Conservation (phyloP, 495 filamentous ascomycete genomes). For the Friedmanniomyces simplex region DNA sequence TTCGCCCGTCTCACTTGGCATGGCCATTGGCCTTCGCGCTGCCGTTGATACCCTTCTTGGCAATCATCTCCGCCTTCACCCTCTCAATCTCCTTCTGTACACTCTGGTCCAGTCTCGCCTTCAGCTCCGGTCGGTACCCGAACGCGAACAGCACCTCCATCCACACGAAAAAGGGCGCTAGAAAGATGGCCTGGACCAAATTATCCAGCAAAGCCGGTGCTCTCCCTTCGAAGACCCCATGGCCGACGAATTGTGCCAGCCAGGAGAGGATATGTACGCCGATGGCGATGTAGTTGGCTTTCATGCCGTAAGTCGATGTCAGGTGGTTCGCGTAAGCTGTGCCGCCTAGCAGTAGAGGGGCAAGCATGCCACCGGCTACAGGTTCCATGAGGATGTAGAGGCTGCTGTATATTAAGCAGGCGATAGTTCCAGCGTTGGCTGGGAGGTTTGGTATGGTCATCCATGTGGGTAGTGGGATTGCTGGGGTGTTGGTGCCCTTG, state of each 20-base stretch:
- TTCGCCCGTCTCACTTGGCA: neutral
- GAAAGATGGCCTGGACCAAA: conserved; percentile 74
- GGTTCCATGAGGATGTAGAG: conserved; percentile 92
- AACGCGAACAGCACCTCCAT: conserved; percentile 86
- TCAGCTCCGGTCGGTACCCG: conserved; percentile 81
- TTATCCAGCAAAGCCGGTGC: conserved; percentile 88
- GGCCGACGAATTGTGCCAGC: conserved; percentile 83
- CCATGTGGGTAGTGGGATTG: conserved; percentile 57
- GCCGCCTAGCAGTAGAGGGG: conserved; percentile 59
- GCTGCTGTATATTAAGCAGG: conserved; percentile 56
- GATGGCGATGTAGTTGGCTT: conserved; percentile 60
- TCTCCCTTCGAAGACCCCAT: conserved; percentile 78
- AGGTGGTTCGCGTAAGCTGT: conserved; percentile 69
- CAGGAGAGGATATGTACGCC: conserved; percentile 63
- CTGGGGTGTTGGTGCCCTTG: conserved; percentile 62
- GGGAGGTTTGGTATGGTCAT: conserved; percentile 66
- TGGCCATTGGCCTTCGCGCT: conserved; percentile 20
- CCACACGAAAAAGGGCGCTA: conserved; percentile 99
- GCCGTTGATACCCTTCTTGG: conserved; percentile 30
- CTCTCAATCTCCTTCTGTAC: conserved; percentile 60
- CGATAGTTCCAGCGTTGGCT: conserved; percentile 69
- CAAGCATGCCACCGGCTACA: conserved; percentile 66
- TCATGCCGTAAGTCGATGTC: conserved; percentile 50
- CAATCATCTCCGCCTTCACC: conserved; percentile 34
- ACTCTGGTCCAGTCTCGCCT: conserved; percentile 62